Percentiles rank a stretch among this genome's conserved stretches.
These are phyloP conservation scores for Solanum chmielewskii DNA, from an alignment of 257 asterid species.

Conservation along the genomic window DNA sequence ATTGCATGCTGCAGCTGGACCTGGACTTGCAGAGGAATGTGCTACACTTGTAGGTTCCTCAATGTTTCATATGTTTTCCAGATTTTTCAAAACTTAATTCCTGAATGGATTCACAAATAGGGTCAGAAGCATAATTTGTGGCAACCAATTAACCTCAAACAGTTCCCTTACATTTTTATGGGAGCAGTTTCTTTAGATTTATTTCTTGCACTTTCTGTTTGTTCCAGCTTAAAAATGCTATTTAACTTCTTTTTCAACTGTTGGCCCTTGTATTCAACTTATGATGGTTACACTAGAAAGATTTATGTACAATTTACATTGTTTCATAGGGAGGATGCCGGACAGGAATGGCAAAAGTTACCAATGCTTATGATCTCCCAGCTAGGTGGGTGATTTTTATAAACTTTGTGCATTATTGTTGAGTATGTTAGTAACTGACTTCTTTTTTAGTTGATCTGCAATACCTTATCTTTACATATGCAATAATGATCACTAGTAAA, in stretches of 20 bases:
- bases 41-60: constrained; percentile 18
- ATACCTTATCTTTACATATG: not conserved
- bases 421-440: not conserved
- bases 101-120: not conserved
- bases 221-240: not conserved
- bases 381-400: constrained; percentile 45
- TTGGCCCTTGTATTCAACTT: not conserved
- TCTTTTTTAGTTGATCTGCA: not conserved
- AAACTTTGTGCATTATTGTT: not conserved
- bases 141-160: not conserved
- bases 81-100: not conserved
- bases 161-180: not conserved
- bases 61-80: not conserved
- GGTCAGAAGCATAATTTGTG: not conserved
- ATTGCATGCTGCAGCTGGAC: constrained; percentile 97
- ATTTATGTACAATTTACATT: not conserved
- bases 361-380: constrained; percentile 75
- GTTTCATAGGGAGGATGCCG: constrained; percentile 87
- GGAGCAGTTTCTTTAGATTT: not conserved
- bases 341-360: constrained; percentile 96
- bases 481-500: not conserved
- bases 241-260: not conserved
- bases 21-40: constrained; percentile 89
- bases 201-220: not conserved
- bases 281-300: not conserved